Base-by-base conservation (phyloP, 2,329 filamentous ascomycete genomes). In the Fusarium solani-melongenae region DNA sequence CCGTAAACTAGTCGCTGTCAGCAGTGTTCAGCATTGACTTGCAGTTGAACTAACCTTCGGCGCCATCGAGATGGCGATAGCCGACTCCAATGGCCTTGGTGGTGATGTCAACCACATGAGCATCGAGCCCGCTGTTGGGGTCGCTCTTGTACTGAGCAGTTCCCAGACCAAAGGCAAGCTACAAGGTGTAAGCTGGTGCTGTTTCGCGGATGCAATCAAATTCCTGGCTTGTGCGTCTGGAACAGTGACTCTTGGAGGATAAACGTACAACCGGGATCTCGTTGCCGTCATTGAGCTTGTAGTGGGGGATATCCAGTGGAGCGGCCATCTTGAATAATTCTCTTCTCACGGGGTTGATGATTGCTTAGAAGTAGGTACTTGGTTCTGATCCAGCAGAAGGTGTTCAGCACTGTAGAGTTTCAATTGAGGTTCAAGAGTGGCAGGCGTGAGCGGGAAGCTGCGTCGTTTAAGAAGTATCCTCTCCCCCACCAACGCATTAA, bases 201-300 rank as follows among this genome's bases (percentile, higher is more conserved):
- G 6, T 20, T n/a, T 44, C 34, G 15, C 22, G 38, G 5, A 36
- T 20, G 34, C 12, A 14, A 24, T n/a, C 31, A 7, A 22, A 31
- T 39, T 46, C 22, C 12, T 24, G 38, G 8, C 6, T n/a, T 31
- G 11, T n/a, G 20, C 10, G 20, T 31, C 22, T 11, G 53, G 29
- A 46, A 24, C 17, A 20, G 27, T 17, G 38, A 36, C 39, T 55
- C 31, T 58, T 46, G 41, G 57, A 39, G 34, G 44, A 36, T 36
- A 44, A 44, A 58, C 85, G 70, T 83, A 92, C 90, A 86, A 93
- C 87, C 12, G 93, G 93, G 62, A 95, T 93, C 66, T 90, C 88
- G 69, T 90, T 89, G 70, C 92, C 93, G 84, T 95, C 92, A 75
- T 93, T 94, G 65, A 95, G 86, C 83, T 92, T 93, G 63, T 94